These are phyloP conservation scores for Schizonepeta tenuifolia DNA, from an alignment of 257 asterid genomes.

Conservation along the genomic window DNA sequence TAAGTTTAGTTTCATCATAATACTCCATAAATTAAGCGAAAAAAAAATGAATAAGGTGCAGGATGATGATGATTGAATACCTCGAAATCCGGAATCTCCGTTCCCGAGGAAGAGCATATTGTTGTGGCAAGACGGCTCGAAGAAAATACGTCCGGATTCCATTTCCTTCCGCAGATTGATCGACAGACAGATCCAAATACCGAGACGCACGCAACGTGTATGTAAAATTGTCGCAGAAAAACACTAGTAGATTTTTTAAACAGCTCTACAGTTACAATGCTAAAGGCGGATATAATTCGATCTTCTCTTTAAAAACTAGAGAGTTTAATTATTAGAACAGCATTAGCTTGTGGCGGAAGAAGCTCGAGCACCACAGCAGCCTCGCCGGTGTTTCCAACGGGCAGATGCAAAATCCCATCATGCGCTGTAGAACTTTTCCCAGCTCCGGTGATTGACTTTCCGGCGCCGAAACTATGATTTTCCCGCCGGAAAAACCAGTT, in stretches of 20 bases:
- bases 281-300: constrained; percentile 11
- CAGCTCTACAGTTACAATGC: constrained; percentile 31
- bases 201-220: constrained; percentile 32
- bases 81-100: constrained; percentile 68
- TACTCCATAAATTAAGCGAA: no score
- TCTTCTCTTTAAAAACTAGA: constrained; percentile 15
- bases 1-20: background rate
- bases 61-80: constrained; percentile 49
- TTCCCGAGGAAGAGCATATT: constrained; percentile 75
- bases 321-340: constrained; percentile 52
- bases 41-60: no score
- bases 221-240: constrained; percentile 35
- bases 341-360: constrained; percentile 99
- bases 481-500: constrained; percentile 26
- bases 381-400: constrained; percentile 96
- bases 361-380: constrained; percentile 97
- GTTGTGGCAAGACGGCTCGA: constrained; percentile 69
- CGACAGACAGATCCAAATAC: constrained; percentile 28
- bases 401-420: constrained; percentile 96
- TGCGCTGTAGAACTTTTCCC: constrained; percentile 53
- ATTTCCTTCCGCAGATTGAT: constrained; percentile 47
- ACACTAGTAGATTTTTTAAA: constrained; percentile 19
- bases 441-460: constrained; percentile 50
- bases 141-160: constrained; percentile 84
- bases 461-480: constrained; percentile 24